phyloP scores from a whole-genome alignment of 768 basidiomycete species.

The Cystofilobasidium capitatum region DNA sequence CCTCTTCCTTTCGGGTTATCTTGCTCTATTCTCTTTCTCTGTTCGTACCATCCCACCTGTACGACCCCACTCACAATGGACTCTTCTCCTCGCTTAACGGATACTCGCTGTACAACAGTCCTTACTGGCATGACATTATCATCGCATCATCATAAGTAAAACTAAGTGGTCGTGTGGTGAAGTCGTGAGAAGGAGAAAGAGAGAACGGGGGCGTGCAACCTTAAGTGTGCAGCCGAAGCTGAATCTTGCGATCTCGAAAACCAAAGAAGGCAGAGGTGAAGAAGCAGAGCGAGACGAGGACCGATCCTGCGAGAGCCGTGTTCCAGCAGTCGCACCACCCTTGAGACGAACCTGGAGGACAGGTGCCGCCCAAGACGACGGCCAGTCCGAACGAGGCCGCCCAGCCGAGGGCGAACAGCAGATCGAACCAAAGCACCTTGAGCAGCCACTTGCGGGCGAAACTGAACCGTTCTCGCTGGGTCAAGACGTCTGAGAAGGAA shows the following conservation, averaged over 20 bases:
- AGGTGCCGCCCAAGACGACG: not conserved
- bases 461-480: not conserved
- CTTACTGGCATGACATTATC: not conserved
- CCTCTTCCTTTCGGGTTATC: not conserved
- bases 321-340: constrained; percentile 3
- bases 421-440: not conserved
- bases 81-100: too few species aligned
- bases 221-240: not conserved
- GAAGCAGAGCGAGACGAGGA: not conserved
- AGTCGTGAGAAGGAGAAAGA: not conserved
- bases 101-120: too few species aligned
- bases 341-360: not conserved
- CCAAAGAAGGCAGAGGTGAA: not conserved
- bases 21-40: not conserved
- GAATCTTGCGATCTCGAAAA: not conserved
- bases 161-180: not conserved
- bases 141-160: not conserved
- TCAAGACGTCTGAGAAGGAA: not conserved
- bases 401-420: not conserved
- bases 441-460: not conserved
- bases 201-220: not conserved
- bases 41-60: not conserved
- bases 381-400: not conserved
- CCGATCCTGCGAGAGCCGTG: not conserved
- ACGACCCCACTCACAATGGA: not conserved